Base-by-base conservation (phyloP, 495 filamentous ascomycete species). In the Podospora bellae-mahoneyi region DNA sequence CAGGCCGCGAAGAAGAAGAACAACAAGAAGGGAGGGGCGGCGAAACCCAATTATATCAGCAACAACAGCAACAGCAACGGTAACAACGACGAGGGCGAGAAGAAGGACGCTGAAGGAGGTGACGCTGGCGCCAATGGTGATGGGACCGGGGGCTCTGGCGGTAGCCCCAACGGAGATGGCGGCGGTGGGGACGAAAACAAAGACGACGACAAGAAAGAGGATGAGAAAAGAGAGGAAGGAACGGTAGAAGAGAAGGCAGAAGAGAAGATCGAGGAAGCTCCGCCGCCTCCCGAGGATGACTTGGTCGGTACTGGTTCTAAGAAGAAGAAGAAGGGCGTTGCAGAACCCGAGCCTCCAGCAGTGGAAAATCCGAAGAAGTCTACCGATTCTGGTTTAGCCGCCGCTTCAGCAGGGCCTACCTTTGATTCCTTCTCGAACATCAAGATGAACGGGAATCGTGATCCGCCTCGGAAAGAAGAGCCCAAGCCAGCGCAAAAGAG, bases 361-460 rank as follows among this genome's bases (percentile, higher is more conserved):
- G 39, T 48, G 39, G 39, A 48, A 3, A 1, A 48, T 13, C 39
- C 39, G 9, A 48, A 48, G 13, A 48, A 48, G 39, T 48, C 39
- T 13, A 16, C 66, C 7, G 64, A 69, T 15, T 64, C 68, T 63
- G 54, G 60, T 15, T 48, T 48, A 16, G 39, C 44, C 70, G 26
- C 56, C 67, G 10, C 39, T 65, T 19, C 67, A 71, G 66, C 68
- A 34, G 70, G 57, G 20, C 67, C 72, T 6, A 75, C 74, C 20
- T 53, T 78, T 58, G 78, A 81, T 34, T 62, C 75, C 20, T 83
- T 86, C 62, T 72, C 84, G 48, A 82, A 86, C 5, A 82, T 85
- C 71, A 84, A 84, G 62, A 69, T 85, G 44, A 78, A 83, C 66
- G 79, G 81, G 3, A 77, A 48, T 10, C 69, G n/a, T 74, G 76